Percentiles rank a stretch among this genome's conserved stretches.
phyloP scores from a whole-genome alignment of 2,329 filamentous ascomycete species.

The Cercospora canescens region DNA sequence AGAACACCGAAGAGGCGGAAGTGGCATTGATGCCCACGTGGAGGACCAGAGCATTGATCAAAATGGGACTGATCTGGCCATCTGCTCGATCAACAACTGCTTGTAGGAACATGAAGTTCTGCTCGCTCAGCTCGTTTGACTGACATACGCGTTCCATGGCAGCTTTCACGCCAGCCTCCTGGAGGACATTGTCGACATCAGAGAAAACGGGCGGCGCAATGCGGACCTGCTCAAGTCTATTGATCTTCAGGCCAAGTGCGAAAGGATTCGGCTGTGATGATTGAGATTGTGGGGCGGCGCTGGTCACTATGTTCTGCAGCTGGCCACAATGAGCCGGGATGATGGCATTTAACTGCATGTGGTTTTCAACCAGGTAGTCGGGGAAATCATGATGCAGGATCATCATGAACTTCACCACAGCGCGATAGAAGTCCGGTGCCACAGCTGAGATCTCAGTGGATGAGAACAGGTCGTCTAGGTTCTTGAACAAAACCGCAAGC shows the following conservation, averaged over 20 bases:
- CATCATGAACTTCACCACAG: slow-evolving; percentile 76
- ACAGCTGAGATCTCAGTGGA: slow-evolving; percentile 66
- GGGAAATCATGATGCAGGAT: slow-evolving; percentile 92
- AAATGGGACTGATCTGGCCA: slow-evolving; percentile 42
- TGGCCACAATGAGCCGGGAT: slow-evolving; percentile 85
- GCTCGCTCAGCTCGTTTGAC: slow-evolving; percentile 58
- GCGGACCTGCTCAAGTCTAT: slow-evolving; percentile 72
- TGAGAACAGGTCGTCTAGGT: slow-evolving; percentile 79
- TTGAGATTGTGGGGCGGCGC: slow-evolving; percentile 70
- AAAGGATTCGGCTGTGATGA: slow-evolving; percentile 71
- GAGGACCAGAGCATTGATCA: slow-evolving; percentile 81
- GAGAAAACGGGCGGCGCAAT: slow-evolving; percentile 65
- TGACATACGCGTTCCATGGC: slow-evolving; percentile 51
- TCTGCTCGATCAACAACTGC: slow-evolving; percentile 65
- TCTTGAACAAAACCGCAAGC: slow-evolving; percentile 46
- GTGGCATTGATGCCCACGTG: slow-evolving; percentile 76
- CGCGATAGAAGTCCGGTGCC: slow-evolving; percentile 81
- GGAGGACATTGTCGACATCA: slow-evolving; percentile 57
- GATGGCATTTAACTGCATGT: slow-evolving; percentile 75
- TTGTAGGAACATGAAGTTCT: slow-evolving; percentile 73
- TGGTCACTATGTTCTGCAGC: slow-evolving; percentile 83
- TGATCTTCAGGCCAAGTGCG: slow-evolving; percentile 71
- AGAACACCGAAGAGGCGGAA: slow-evolving; percentile 63
- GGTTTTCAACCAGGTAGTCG: slow-evolving; percentile 86
- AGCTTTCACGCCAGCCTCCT: slow-evolving; percentile 54